Conservation (phyloP, 495 filamentous ascomycete genomes). For the Apiosordaria backusii region DNA sequence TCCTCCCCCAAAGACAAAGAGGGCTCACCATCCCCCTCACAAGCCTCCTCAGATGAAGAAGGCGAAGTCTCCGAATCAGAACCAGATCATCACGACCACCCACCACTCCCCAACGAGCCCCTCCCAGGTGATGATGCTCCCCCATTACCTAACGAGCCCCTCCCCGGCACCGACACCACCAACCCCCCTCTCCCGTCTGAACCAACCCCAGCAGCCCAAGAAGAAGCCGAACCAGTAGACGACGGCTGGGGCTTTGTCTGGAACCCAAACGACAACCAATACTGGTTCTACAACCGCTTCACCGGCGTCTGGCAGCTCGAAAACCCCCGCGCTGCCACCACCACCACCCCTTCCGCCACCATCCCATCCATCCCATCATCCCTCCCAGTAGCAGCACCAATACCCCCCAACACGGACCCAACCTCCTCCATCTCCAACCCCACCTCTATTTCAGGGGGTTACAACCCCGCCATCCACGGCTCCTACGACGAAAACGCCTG, state of each 20-base stretch:
- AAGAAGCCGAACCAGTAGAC: constrained; percentile 41
- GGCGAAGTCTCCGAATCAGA: constrained; percentile 20
- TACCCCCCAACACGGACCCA: constrained; percentile 27
- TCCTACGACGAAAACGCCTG: constrained; percentile 91
- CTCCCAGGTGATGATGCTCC: constrained; percentile 18
- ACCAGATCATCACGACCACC: background rate
- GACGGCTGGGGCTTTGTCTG: constrained; percentile 90
- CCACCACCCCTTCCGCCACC: constrained; percentile 12
- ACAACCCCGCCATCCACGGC: constrained; percentile 94
- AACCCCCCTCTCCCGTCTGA: constrained; percentile 40
- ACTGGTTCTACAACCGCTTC: constrained; percentile 88
- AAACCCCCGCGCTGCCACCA: constrained; percentile 73
- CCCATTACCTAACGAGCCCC: constrained; percentile 31
- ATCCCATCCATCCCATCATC: constrained; percentile 25
- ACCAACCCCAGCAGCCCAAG: constrained; percentile 30
- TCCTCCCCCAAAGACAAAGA: background rate
- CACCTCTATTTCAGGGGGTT: constrained; percentile 57
- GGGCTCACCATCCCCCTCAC: constrained; percentile 7
- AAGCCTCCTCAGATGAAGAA: constrained; percentile 8
- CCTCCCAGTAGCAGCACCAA: constrained; percentile 24
- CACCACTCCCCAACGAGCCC: constrained; percentile 17
- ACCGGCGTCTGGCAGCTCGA: constrained; percentile 78
- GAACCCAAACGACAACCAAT: constrained; percentile 66
- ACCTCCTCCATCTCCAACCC: constrained; percentile 27
- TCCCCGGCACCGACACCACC: constrained; percentile 15